Base-by-base conservation (phyloP, 2,329 filamentous ascomycete species). In the Elsinoe ampelina region DNA sequence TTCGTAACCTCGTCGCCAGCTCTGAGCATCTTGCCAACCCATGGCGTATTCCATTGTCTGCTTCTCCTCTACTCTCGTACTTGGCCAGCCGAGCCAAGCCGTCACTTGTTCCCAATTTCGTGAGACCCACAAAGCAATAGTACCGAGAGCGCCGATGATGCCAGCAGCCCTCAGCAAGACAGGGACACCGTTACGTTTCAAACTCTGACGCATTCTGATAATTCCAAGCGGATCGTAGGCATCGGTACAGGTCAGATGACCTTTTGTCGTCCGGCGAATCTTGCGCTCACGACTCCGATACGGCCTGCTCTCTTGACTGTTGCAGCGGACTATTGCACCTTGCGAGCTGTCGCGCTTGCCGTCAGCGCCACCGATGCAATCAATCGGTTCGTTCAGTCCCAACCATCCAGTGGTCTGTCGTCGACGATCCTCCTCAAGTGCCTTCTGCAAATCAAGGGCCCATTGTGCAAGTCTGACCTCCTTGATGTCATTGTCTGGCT, bases 201-300 rank as follows among this genome's bases (percentile, higher is more conserved):
- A 47, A 12, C 47, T 26, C 30, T 70, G 68, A 2, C 81, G 80
- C 61, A 90, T 79, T 60, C 84, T 78, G 54, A 95, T 76, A 35
- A 95, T 69, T 0, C 90, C 90, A 0, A 95, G 75, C 0, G 91
- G 91, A 68, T 96, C 91, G 58, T 87, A 79, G 34, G 82, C 77
- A 62, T 77, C 76, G 48, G 78, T 62, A 17, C 71, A 54, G 52
- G 62, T 57, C 58, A 69, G 45, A 4, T 26, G 48, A 2, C 30
- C 19, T 17, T n/a, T 35, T n/a, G 10, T 15, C 10, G 45, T 35
- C 13, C 67, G 58, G 59, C 67, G 65, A 65, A 15, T 62, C 60
- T 8, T 17, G 55, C 47, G 35, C 59, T 38, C n/a, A 62, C 57
- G 20, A 65, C 57, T 22, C 62, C 61, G 41, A 62, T 60, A 10